Conservation (phyloP, 2,329 filamentous ascomycete species). For the Colletotrichum limetticola region DNA sequence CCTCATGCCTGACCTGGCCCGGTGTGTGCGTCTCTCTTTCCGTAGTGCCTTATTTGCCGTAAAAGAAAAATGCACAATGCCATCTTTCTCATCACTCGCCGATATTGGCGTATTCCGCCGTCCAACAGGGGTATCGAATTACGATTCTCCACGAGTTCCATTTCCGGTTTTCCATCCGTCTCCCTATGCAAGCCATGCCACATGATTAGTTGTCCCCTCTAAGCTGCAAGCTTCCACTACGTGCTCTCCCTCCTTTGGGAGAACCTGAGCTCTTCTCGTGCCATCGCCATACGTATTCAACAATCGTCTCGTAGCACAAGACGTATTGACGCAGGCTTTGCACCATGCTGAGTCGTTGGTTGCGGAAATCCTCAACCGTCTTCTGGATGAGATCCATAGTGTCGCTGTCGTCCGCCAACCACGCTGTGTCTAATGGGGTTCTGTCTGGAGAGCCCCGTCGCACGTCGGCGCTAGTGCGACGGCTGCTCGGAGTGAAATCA, state of each 20-base stretch:
- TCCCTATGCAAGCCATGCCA: neutral
- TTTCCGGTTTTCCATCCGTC: neutral
- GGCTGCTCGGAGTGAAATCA: conserved; percentile 27
- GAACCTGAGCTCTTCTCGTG: conserved; percentile 48
- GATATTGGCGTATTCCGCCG: conserved; percentile 23
- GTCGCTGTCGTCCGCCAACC: conserved; percentile 77
- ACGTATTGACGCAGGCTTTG: conserved; percentile 94
- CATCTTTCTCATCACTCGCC: conserved; percentile 20
- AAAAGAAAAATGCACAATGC: conserved; percentile 22
- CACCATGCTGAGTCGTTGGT: conserved; percentile 94
- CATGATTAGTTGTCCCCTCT: conserved; percentile 27
- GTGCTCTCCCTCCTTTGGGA: conserved; percentile 35
- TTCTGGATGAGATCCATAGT: conserved; percentile 82
- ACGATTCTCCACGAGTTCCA: conserved; percentile 21
- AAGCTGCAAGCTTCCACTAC: conserved; percentile 38
- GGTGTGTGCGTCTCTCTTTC: conserved; percentile 6
- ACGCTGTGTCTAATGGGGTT: conserved; percentile 61
- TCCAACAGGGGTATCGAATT: conserved; percentile 29
- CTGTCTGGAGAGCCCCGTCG: conserved; percentile 28
- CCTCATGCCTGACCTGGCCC: conserved; percentile 15
- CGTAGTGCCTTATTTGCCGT: conserved; percentile 20
- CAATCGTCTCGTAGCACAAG: conserved; percentile 92
- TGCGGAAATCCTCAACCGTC: conserved; percentile 90
- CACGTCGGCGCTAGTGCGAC: conserved; percentile 22
- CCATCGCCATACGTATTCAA: conserved; percentile 80